phyloP scores from a whole-genome alignment of 2,329 filamentous ascomycete genomes.

The Sporothrix euskadiensis region DNA sequence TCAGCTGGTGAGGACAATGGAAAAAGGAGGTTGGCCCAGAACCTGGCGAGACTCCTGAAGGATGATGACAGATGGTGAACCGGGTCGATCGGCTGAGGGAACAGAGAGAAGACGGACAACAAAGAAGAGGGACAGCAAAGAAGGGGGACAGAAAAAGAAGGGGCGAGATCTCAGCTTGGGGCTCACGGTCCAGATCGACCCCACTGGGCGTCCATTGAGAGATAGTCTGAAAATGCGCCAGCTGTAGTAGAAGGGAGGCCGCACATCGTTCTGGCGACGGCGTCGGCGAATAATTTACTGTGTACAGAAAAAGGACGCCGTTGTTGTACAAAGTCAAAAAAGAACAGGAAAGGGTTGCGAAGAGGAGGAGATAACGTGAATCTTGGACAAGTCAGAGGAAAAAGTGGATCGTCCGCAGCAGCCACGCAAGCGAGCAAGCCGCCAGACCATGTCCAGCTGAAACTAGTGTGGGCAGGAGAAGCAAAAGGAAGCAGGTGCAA shows the following conservation, averaged over 20 bases:
- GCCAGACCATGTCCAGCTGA: conserved; percentile 23
- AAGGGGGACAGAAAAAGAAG: not conserved
- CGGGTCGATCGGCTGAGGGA: not conserved
- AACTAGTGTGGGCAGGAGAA: not conserved
- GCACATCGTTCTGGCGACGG: not conserved
- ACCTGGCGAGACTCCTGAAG: not conserved
- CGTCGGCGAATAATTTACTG: not conserved
- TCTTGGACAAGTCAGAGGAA: not conserved
- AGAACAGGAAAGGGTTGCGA: not conserved
- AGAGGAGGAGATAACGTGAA: not conserved
- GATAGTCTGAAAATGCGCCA: not conserved
- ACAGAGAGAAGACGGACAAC: not conserved
- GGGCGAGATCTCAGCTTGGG: not conserved
- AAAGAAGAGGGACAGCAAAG: not conserved
- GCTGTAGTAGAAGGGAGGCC: not conserved
- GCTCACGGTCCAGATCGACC: not conserved
- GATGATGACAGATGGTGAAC: not conserved
- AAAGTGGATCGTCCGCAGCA: conserved; percentile 14
- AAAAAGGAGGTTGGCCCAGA: not conserved
- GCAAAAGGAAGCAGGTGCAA: not conserved
- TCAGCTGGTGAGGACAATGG: not conserved
- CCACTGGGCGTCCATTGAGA: not conserved
- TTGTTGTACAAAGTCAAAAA: not conserved
- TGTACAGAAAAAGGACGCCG: not conserved
- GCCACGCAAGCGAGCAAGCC: not conserved